Percentiles rank a stretch among this genome's conserved stretches.
Conservation (phyloP, 768 basidiomycete genomes). For the Lentinula boryana region DNA sequence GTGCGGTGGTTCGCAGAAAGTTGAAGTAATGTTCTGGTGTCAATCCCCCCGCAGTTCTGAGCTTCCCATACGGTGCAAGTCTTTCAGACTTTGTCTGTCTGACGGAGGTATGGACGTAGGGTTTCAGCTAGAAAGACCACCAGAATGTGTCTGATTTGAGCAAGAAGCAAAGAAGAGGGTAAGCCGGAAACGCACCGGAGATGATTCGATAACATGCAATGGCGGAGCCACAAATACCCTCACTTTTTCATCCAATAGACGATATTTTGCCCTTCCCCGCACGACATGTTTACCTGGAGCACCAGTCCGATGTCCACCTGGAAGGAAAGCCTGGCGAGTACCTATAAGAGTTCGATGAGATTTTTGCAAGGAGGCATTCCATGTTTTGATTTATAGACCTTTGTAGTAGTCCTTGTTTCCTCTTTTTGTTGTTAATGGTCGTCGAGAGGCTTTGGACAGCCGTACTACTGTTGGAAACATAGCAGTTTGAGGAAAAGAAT, state of each 20-base stretch:
- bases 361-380: not conserved
- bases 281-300: slow-evolving; percentile 84
- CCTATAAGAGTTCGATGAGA: slow-evolving; percentile 34
- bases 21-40: slow-evolving; percentile 38
- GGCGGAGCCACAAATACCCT: slow-evolving; percentile 81
- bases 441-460: slow-evolving; percentile 79
- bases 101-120: slow-evolving; percentile 54
- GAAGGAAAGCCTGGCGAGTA: slow-evolving; percentile 76
- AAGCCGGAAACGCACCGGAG: slow-evolving; percentile 38
- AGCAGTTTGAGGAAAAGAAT: not conserved
- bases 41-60: slow-evolving; percentile 31
- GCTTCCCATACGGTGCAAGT: slow-evolving; percentile 29
- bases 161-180: not conserved
- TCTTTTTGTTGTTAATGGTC: slow-evolving; percentile 76
- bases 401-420: slow-evolving; percentile 98
- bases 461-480: slow-evolving; percentile 71
- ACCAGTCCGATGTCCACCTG: slow-evolving; percentile 82
- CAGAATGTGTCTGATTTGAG: not conserved
- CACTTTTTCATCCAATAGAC: slow-evolving; percentile 77
- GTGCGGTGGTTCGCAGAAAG: slow-evolving; percentile 22
- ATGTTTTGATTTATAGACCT: slow-evolving; percentile 37
- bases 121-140: slow-evolving; percentile 39
- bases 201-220: slow-evolving; percentile 50
- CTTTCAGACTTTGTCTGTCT: slow-evolving; percentile 28
- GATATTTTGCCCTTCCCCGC: slow-evolving; percentile 72